Evolutionary conservation across 371 early-diverging fungal species (phyloP).

Genomic region (Capillidium rhysosporum): DNA sequence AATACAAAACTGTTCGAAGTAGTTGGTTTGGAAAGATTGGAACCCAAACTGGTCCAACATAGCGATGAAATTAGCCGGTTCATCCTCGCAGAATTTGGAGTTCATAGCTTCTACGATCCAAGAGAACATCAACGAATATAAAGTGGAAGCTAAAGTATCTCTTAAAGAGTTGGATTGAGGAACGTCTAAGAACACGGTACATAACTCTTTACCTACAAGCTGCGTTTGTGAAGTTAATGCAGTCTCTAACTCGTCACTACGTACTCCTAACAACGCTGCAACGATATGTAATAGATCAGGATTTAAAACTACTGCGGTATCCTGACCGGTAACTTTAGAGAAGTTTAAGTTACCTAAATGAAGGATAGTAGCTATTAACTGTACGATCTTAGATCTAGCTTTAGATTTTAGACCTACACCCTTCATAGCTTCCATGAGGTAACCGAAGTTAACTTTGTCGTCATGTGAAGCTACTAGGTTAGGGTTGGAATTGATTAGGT

Average conservation of each 20-base stretch:
- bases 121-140: constrained; percentile 64
- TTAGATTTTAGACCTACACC: constrained; percentile 55
- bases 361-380: constrained; percentile 53
- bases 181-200: constrained; percentile 64
- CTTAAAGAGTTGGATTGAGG: constrained; percentile 50
- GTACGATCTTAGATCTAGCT: constrained; percentile 43
- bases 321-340: constrained; percentile 11
- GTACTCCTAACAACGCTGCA: constrained; percentile 61
- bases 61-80: constrained; percentile 44
- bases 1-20: constrained; percentile 51
- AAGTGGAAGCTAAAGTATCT: constrained; percentile 46
- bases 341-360: constrained; percentile 67
- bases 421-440: constrained; percentile 53
- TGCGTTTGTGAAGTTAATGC: constrained; percentile 37
- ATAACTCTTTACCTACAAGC: constrained; percentile 56
- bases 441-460: constrained; percentile 27
- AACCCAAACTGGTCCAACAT: constrained; percentile 48
- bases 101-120: constrained; percentile 85
- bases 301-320: constrained; percentile 36
- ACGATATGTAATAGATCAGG: constrained; percentile 40
- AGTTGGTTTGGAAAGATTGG: constrained; percentile 25
- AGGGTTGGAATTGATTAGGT: constrained; percentile 17
- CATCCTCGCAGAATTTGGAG: constrained; percentile 37
- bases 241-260: constrained; percentile 39
- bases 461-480: constrained; percentile 19